These are phyloP conservation scores for Anthostomella pinea DNA, from an alignment of 2,329 filamentous ascomycete species.

Conservation along the genomic window DNA sequence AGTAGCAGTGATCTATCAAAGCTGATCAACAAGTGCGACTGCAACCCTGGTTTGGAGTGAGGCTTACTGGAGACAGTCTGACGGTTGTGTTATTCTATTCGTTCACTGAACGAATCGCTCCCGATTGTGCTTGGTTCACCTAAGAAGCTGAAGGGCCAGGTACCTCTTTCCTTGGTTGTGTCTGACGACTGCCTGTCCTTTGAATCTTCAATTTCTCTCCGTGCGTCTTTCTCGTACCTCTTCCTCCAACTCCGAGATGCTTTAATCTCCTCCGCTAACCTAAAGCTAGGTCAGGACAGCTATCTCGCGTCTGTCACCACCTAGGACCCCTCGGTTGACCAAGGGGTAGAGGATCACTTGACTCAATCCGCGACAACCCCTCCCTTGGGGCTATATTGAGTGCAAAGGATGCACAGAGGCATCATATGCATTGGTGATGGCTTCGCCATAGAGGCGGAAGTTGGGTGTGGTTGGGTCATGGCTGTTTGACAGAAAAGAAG, in stretches of 20 bases:
- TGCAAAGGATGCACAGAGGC: constrained; percentile 13
- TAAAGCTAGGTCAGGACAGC: constrained; percentile 10
- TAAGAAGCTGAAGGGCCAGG: too few relatives aligned
- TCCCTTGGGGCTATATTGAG: constrained; percentile 48
- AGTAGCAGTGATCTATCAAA: too few relatives aligned
- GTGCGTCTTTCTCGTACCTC: not conserved
- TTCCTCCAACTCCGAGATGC: constrained; percentile 1
- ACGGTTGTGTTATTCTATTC: too few relatives aligned
- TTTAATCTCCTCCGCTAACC: constrained; percentile 10
- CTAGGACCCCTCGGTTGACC: constrained; percentile 18
- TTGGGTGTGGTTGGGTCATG: constrained; percentile 18
- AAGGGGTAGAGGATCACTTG: constrained; percentile 24
- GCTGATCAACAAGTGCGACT: too few relatives aligned
- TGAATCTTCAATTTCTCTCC: not conserved
- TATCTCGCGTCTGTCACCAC: constrained; percentile 10
- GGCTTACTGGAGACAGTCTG: too few relatives aligned
- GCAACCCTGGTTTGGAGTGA: too few relatives aligned
- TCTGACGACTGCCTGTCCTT: too few relatives aligned
- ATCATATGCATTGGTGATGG: constrained; percentile 18
- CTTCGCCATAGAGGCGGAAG: constrained; percentile 18
- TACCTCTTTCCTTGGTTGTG: too few relatives aligned
- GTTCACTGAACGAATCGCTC: too few relatives aligned
- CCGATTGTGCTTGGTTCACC: too few relatives aligned
- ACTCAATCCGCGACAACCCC: constrained; percentile 46
- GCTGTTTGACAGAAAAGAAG: constrained; percentile 14